These are phyloP conservation scores for Chaetomium sp. DNA, from an alignment of 2,329 filamentous ascomycete species.

Conservation along the genomic window DNA sequence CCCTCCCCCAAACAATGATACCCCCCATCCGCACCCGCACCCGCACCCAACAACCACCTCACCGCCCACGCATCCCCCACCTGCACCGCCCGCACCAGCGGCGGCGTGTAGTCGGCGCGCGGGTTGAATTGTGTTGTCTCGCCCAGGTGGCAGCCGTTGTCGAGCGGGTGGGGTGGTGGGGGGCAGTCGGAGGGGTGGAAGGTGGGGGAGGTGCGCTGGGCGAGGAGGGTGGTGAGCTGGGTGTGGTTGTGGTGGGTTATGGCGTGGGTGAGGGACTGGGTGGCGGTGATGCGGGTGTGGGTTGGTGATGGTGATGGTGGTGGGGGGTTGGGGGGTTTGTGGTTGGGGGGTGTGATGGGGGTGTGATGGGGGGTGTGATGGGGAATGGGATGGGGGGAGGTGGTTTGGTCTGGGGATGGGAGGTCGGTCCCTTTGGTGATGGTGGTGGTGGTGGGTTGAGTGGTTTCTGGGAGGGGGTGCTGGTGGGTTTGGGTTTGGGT, in stretches of 20 bases:
- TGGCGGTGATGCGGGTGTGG: not conserved
- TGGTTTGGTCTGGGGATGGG: not conserved
- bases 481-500: not conserved
- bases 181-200: not conserved
- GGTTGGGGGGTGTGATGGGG: not conserved
- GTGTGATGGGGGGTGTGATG: not conserved
- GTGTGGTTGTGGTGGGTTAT: not conserved
- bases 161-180: not conserved
- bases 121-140: not conserved
- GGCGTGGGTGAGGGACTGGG: not conserved
- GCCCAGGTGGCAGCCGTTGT: not conserved
- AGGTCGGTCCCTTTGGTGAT: too few species aligned
- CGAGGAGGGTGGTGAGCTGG: not conserved
- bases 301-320: not conserved
- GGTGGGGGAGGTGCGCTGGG: not conserved
- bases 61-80: not conserved
- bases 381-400: not conserved
- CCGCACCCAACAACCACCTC: not conserved
- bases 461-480: not conserved
- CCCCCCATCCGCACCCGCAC: not conserved
- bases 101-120: not conserved
- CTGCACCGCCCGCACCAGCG: not conserved
- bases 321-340: not conserved
- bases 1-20: too few species aligned
- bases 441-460: not conserved